Base-by-base conservation (phyloP, 441 rosid species). In the Gossypium laxum region DNA sequence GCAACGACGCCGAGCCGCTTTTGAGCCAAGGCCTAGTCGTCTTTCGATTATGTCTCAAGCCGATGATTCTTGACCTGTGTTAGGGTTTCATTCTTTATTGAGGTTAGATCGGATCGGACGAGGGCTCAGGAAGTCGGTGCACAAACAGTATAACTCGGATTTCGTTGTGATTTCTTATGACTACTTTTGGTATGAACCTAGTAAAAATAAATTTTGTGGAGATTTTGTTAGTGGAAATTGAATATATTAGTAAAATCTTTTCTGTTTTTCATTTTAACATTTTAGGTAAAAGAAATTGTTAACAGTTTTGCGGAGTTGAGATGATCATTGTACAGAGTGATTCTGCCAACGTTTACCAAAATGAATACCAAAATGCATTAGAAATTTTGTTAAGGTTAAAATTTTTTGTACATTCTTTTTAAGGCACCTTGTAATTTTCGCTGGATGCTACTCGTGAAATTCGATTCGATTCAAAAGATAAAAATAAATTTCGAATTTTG, bases 21-120 rank as follows among this genome's bases (percentile, higher is more conserved):
- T 80, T 38, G 68, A 82, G 73, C 79, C 82, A 28, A 76, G 74
- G 45, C 88, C 81, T 4, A 84, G 86, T 75, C 78, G 82, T 56
- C 78, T 85, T 0, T 85, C 86, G 3, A 14, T 18, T 8, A 75
- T 81, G 85, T 76, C 82, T 12, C 67, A 58, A 41, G 78, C 83
- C 0, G 69, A 65, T 47, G 38, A n/a, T 19, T 64, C 0, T 4
- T 4, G 6, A 30, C 22, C 4, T 7, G 68, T 43, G 69, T 4
- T 19, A 12, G 32, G 54, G 28, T 8, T 63, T 41, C 5, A 11
- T 0, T 3, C 30, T 26, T 26, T 26, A 26, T 3, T 26, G 4
- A 26, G 30, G 30, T 3, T 26, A 26, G 30, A 26, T 26, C 30
- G 4, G 12, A 43, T 64, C 6, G 8, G 55, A 45, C 34, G 30